Evolutionary conservation across 495 filamentous ascomycete species (phyloP).

Genomic region (Extremus antarcticus): DNA sequence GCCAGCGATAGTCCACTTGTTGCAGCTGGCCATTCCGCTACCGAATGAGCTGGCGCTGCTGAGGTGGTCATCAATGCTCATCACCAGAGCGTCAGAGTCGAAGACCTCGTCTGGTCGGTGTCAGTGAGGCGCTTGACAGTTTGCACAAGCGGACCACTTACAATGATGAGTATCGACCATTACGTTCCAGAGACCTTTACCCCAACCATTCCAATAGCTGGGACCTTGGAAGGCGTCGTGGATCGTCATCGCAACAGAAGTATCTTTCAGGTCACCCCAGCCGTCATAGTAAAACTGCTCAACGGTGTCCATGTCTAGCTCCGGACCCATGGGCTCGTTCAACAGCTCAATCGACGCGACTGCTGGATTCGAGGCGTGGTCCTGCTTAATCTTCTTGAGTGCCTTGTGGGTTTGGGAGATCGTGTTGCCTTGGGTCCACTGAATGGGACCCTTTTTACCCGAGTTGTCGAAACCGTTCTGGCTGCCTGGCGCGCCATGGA

Average conservation of each 20-base stretch:
- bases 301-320: constrained; percentile 27
- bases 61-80: constrained; percentile 25
- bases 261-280: constrained; percentile 30
- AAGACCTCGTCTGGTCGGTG: constrained; percentile 33
- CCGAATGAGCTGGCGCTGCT: constrained; percentile 30
- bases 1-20: constrained; percentile 52
- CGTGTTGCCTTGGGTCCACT: constrained; percentile 32
- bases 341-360: constrained; percentile 32
- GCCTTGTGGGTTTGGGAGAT: constrained; percentile 28
- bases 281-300: constrained; percentile 34
- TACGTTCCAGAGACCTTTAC: constrained; percentile 30
- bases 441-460: constrained; percentile 24
- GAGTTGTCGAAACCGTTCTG: constrained; percentile 37
- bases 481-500: constrained; percentile 45
- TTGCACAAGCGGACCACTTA: no score
- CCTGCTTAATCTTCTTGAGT: constrained; percentile 30
- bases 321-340: constrained; percentile 32
- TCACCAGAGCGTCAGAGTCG: constrained; percentile 21
- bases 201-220: constrained; percentile 29
- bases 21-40: constrained; percentile 28
- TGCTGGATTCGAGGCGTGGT: constrained; percentile 28
- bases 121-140: neutral
- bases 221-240: constrained; percentile 34
- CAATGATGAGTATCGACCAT: constrained; percentile 26
- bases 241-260: constrained; percentile 29